Percentiles rank a stretch among this genome's conserved stretches.
phyloP scores from a whole-genome alignment of 805 yeast genomes.

The Saccharomyces mikatae region DNA sequence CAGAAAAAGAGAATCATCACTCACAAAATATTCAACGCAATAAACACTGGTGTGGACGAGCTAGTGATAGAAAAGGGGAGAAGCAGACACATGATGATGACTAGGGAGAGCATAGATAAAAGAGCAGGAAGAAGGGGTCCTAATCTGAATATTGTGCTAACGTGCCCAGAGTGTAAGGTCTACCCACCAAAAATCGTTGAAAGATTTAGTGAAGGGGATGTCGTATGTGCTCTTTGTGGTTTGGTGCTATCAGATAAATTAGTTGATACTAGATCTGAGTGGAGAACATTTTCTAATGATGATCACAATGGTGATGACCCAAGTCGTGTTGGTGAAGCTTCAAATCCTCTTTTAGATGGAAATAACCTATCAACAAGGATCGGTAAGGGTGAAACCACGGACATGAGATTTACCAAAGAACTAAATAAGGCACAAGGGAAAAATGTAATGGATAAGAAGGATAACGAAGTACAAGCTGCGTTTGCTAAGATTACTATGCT shows the following conservation, averaged over 20 bases:
- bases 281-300: slow-evolving; percentile 97
- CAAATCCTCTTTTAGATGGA: slow-evolving; percentile 83
- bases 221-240: slow-evolving; percentile 97
- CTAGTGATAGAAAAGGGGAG: background rate
- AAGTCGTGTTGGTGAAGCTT: slow-evolving; percentile 97
- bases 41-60: background rate
- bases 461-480: slow-evolving; percentile 80
- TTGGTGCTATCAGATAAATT: slow-evolving; percentile 84
- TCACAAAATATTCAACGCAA: background rate
- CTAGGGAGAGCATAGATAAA: background rate
- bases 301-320: slow-evolving; percentile 98
- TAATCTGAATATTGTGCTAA: slow-evolving; percentile 77
- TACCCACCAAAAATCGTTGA: slow-evolving; percentile 94
- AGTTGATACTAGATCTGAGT: slow-evolving; percentile 92
- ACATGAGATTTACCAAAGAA: slow-evolving; percentile 80
- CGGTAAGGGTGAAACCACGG: slow-evolving; percentile 80
- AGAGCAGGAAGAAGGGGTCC: slow-evolving; percentile 44
- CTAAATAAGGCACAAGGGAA: slow-evolving; percentile 83
- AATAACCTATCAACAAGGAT: slow-evolving; percentile 90
- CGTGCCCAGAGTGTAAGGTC: slow-evolving; percentile 94
- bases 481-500: slow-evolving; percentile 86
- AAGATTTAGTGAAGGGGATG: slow-evolving; percentile 93
- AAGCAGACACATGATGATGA: slow-evolving; percentile 1
- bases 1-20: background rate
- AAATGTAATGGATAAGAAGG: slow-evolving; percentile 78